Evolutionary conservation across 805 yeast genomes (phyloP).

Genomic region (Starmerella riodocensis): DNA sequence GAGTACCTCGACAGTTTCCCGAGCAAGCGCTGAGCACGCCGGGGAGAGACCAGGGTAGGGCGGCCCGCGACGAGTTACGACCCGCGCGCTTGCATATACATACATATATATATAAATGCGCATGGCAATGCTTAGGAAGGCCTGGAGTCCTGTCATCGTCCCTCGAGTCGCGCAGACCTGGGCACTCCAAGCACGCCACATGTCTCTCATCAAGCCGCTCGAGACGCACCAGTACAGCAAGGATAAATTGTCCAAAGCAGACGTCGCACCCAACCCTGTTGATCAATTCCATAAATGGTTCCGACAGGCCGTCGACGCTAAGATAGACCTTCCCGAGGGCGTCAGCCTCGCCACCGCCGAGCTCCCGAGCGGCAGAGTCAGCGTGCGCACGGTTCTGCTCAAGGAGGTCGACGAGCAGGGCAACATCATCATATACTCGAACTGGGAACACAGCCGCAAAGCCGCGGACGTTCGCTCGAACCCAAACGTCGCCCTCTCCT

Average conservation of each 20-base stretch:
- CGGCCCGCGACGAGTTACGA: too few relatives aligned
- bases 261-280: constrained; percentile 40
- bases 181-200: neutral
- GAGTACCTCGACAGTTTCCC: too few relatives aligned
- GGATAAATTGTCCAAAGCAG: constrained; percentile 50
- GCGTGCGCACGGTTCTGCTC: constrained; percentile 70
- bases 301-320: constrained; percentile 47
- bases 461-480: constrained; percentile 56
- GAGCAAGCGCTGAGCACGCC: too few relatives aligned
- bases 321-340: constrained; percentile 64
- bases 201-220: constrained; percentile 16
- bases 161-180: neutral
- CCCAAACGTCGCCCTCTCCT: constrained; percentile 68
- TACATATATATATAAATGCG: too few relatives aligned
- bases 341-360: constrained; percentile 79
- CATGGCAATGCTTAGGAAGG: too few relatives aligned
- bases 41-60: too few relatives aligned
- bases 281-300: constrained; percentile 77
- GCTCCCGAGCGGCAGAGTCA: constrained; percentile 80
- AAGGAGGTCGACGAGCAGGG: constrained; percentile 83
- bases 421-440: constrained; percentile 66
- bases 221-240: constrained; percentile 20
- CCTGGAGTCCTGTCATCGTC: neutral
- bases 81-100: too few relatives aligned
- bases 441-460: constrained; percentile 82